Evolutionary conservation across 495 filamentous ascomycete species (phyloP).

Genomic region (Melanomma pulvis-pyrius): DNA sequence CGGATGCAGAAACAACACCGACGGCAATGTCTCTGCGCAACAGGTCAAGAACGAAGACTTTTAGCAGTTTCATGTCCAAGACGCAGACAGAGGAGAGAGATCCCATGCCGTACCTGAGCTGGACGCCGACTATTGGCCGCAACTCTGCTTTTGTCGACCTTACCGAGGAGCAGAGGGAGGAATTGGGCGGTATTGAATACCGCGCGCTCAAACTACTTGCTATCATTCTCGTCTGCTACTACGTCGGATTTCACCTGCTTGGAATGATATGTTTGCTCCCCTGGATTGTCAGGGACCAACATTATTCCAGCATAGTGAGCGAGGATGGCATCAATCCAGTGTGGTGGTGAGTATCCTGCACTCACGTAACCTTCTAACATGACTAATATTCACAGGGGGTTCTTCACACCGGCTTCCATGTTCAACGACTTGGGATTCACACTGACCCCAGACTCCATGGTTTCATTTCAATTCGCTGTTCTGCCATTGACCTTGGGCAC

Average conservation of each 20-base stretch:
- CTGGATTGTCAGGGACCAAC: constrained; percentile 72
- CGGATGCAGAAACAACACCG: constrained; percentile 18
- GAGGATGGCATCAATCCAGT: constrained; percentile 62
- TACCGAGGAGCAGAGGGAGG: constrained; percentile 86
- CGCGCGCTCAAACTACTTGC: constrained; percentile 84
- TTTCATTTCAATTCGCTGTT: constrained; percentile 75
- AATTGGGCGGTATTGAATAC: constrained; percentile 94
- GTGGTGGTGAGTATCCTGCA: constrained; percentile 72
- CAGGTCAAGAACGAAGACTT: constrained; percentile 42
- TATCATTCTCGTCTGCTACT: constrained; percentile 74
- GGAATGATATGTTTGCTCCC: constrained; percentile 70
- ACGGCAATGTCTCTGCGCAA: constrained; percentile 25
- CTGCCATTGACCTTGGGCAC: constrained; percentile 74
- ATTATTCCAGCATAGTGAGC: constrained; percentile 64
- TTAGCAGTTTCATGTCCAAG: constrained; percentile 45
- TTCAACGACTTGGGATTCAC: constrained; percentile 86
- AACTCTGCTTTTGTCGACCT: constrained; percentile 91
- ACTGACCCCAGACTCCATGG: constrained; percentile 90
- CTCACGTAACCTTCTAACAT: background rate
- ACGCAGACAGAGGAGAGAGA: constrained; percentile 50
- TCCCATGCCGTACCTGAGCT: constrained; percentile 85
- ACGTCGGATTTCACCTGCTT: constrained; percentile 71
- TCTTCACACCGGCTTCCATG: constrained; percentile 80
- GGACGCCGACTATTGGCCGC: constrained; percentile 85
- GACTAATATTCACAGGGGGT: constrained; percentile 52